phyloP scores from a whole-genome alignment of 192 early-diverging fungal species.

The Coemansia sp. region DNA sequence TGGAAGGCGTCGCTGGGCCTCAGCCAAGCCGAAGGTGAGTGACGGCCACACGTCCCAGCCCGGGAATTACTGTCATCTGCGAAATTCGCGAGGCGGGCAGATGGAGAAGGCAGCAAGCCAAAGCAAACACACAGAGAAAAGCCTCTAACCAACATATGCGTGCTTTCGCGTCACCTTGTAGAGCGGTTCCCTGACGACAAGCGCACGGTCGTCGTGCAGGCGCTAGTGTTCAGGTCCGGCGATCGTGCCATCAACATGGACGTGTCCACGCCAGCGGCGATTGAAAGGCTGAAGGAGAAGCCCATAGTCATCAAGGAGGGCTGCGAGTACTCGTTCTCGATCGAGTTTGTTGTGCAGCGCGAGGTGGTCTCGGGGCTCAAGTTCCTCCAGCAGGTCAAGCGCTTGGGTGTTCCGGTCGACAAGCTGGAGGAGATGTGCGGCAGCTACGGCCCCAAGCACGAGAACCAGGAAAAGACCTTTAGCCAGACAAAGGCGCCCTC shows the following conservation, averaged over 20 bases:
- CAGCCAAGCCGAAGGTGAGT: slow-evolving; percentile 49
- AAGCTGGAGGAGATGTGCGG: slow-evolving; percentile 96
- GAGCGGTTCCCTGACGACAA: slow-evolving; percentile 55
- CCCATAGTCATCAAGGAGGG: slow-evolving; percentile 95
- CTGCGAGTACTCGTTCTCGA: slow-evolving; percentile 85
- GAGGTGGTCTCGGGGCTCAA: slow-evolving; percentile 93
- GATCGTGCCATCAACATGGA: slow-evolving; percentile 28
- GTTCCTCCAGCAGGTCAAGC: slow-evolving; percentile 91
- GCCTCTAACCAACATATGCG: no score
- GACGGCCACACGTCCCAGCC: no score
- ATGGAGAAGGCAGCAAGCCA: no score
- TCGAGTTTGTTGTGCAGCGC: slow-evolving; percentile 90
- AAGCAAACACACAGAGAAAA: neutral
- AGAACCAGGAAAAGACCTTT: slow-evolving; percentile 81
- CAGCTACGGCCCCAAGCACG: slow-evolving; percentile 78
- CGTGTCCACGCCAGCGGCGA: slow-evolving; percentile 53
- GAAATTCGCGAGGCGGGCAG: neutral
- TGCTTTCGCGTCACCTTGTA: slow-evolving; percentile 11
- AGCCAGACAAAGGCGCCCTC: slow-evolving; percentile 78
- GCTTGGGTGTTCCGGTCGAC: slow-evolving; percentile 78
- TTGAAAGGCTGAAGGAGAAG: slow-evolving; percentile 62
- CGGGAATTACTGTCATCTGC: slow-evolving; percentile 4
- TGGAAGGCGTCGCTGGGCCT: slow-evolving; percentile 97
- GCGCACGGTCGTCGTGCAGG: slow-evolving; percentile 48
- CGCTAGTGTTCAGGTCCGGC: slow-evolving; percentile 32